These are phyloP conservation scores for Micromonas commoda DNA, from an alignment of 139 green algal species.

Conservation along the genomic window DNA sequence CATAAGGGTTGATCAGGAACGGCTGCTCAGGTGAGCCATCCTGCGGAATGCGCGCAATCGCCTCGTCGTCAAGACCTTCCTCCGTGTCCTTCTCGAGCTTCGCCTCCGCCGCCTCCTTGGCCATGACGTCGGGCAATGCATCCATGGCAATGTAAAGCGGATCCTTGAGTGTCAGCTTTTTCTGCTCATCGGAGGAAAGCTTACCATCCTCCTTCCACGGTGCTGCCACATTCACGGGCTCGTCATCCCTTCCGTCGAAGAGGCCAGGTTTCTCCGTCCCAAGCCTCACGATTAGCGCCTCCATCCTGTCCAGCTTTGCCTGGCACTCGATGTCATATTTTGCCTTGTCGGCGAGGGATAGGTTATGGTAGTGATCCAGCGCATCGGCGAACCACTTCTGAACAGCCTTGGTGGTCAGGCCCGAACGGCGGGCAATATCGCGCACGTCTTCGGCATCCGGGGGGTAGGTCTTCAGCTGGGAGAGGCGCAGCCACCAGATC, in stretches of 20 bases:
- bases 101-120: background rate
- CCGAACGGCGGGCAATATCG: background rate
- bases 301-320: background rate
- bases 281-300: background rate
- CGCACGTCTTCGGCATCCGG: background rate
- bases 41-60: conserved; percentile 1
- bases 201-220: background rate
- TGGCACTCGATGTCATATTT: background rate
- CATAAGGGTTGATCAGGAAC: conserved; percentile 1
- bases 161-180: background rate
- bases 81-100: background rate
- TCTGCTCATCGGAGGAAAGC: background rate
- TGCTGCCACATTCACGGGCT: background rate
- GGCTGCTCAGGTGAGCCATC: background rate
- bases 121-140: background rate
- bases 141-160: conserved; percentile 4
- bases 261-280: too few relatives aligned
- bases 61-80: background rate
- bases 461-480: background rate
- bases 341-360: background rate
- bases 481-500: background rate
- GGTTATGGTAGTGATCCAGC: background rate
- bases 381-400: background rate
- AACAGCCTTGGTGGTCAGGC: background rate
- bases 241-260: background rate